These are phyloP conservation scores for Plasmodium relictum DNA, from an alignment of 169 alveolate genomes.

Conservation along the genomic window DNA sequence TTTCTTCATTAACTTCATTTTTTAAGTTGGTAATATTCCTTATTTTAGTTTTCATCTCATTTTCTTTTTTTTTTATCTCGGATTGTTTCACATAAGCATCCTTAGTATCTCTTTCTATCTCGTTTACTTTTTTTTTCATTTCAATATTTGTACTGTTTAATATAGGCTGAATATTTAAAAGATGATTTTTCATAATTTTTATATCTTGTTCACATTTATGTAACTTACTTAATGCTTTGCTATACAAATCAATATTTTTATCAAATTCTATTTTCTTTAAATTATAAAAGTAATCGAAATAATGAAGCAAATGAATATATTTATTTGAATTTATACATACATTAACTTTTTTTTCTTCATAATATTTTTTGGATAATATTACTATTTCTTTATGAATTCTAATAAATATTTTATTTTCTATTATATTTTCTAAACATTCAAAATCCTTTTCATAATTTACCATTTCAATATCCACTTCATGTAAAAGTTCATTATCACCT, in stretches of 20 bases:
- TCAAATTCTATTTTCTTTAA: conserved; percentile 58
- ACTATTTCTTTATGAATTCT: conserved; percentile 63
- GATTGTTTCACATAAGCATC: conserved; percentile 61
- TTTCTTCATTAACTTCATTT: conserved; percentile 73
- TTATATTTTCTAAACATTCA: conserved; percentile 29
- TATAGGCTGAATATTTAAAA: conserved; percentile 66
- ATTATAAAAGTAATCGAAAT: conserved; percentile 51
- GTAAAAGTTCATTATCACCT: not conserved
- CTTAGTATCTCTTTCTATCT: conserved; percentile 67
- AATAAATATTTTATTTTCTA: conserved; percentile 37
- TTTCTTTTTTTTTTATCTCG: conserved; percentile 72
- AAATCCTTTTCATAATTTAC: conserved; percentile 22
- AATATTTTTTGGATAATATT: conserved; percentile 40
- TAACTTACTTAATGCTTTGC: conserved; percentile 61
- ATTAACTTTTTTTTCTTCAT: conserved; percentile 36
- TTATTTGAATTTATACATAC: conserved; percentile 60
- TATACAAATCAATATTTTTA: conserved; percentile 35
- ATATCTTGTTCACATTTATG: conserved; percentile 69
- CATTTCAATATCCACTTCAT: conserved; percentile 42
- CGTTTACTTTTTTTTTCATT: conserved; percentile 69
- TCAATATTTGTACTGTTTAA: conserved; percentile 69
- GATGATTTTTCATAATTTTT: conserved; percentile 57
- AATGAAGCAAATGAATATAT: conserved; percentile 46
- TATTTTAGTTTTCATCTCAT: conserved; percentile 64
- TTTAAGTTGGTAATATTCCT: conserved; percentile 52